These are phyloP conservation scores for Fraxinus velutina DNA, from an alignment of 305 asterid species.

Conservation along the genomic window DNA sequence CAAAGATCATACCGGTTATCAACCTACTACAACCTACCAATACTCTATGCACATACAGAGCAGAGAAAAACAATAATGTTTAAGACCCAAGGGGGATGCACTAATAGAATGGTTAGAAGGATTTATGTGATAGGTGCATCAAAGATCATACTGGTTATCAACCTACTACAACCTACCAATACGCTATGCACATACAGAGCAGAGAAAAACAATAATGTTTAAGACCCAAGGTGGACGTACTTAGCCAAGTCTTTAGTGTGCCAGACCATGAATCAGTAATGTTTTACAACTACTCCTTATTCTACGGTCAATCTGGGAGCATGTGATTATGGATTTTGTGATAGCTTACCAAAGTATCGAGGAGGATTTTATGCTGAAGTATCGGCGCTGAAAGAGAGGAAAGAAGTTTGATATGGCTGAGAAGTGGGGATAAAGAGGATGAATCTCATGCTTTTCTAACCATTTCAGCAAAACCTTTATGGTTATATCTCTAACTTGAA, in stretches of 20 bases:
- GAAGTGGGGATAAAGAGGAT: not conserved
- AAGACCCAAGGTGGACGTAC: not conserved
- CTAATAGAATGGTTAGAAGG: not conserved
- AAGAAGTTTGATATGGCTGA: conserved; percentile 4
- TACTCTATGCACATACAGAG: not conserved
- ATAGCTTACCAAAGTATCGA: not conserved
- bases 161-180: not conserved
- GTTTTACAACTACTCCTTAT: not conserved
- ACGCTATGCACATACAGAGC: not conserved
- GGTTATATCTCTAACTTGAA: conserved; percentile 1
- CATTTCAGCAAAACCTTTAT: not conserved
- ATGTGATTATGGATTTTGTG: not conserved
- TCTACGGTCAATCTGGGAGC: not conserved
- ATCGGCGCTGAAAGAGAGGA: not conserved
- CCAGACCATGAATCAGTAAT: not conserved
- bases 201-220: not conserved
- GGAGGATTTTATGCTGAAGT: not conserved
- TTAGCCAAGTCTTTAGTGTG: not conserved
- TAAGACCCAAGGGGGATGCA: not conserved
- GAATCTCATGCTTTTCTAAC: not conserved
- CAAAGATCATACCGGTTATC: not conserved
- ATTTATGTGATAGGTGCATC: not conserved
- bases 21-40: not conserved
- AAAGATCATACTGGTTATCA: not conserved
- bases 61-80: not conserved